Base-by-base conservation (phyloP, 345 rosid genomes). In the Mercurialis annua region DNA sequence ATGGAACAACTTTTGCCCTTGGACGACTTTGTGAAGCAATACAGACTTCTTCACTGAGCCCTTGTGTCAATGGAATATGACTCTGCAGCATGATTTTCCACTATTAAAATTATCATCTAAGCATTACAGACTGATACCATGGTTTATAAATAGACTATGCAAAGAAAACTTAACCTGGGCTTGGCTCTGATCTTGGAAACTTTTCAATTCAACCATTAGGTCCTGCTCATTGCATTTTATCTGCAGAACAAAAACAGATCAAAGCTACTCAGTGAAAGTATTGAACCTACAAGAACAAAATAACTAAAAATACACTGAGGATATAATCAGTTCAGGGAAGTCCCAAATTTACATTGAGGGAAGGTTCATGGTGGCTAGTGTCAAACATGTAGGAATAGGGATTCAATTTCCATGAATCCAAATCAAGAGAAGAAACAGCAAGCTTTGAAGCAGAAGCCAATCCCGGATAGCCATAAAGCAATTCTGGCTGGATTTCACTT, bases 121-220 rank as follows among this genome's bases (percentile, higher is more conserved):
- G 53, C 26, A 9, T 29, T 16, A 15, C 10, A 50, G 10, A 20
- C 6, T 9, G 27, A 50, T 50, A 20, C 6, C 54, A 50, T 20
- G 27, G 27, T 50, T 50, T 20, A 50, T 50, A 2, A 11, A 47
- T 23, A 8, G 31, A n/a, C 9, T 31, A 64, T 5, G 43, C 16
- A n/a, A 17, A 67, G 65, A n/a, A 64, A 67, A 72, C 34, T 64
- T 51, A 42, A 79, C 81, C 81, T 72, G 75, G 27, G 71, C 29
- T 44, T 62, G 71, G 62, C 51, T 52, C 68, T 67, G 72, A 46
- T 63, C 59, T 47, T 46, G 70, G 44, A 63, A 59, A 52, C 57
- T 59, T 20, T 59, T 31, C 38, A 33, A 48, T 42, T 33, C 47
- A 68, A 21, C 54, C 47, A 12, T 11, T 14, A 52, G 30, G 69